These are phyloP conservation scores for Trichoderma koningii DNA, from an alignment of 2,329 filamentous ascomycete genomes.

Conservation along the genomic window DNA sequence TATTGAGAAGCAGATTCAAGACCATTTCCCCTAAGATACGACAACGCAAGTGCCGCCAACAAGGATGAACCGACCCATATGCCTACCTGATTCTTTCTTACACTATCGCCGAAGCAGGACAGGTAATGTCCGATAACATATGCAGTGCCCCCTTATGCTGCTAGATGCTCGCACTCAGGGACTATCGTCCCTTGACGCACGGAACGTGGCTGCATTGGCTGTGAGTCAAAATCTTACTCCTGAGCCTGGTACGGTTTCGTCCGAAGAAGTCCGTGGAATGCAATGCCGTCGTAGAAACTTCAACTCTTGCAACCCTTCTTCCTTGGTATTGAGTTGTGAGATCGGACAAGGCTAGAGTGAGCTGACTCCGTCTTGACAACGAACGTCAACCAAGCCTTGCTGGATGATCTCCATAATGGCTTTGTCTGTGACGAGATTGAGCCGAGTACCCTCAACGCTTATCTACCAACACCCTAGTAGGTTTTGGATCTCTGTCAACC, in stretches of 20 bases:
- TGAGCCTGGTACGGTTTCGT: neutral
- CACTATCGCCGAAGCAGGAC: neutral
- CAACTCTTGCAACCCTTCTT: too few species aligned
- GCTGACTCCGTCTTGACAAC: neutral
- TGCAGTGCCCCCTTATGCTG: neutral
- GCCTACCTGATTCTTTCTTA: neutral
- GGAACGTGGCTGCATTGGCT: neutral
- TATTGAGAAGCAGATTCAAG: neutral
- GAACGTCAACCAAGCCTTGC: too few species aligned
- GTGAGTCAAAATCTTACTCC: neutral
- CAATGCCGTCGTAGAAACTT: too few species aligned
- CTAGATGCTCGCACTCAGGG: too few species aligned
- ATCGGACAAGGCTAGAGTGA: neutral
- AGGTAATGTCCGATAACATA: neutral
- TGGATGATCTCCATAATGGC: too few species aligned
- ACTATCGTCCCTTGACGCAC: too few species aligned
- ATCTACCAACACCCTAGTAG: too few species aligned
- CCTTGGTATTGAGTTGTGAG: neutral
- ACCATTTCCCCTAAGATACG: neutral
- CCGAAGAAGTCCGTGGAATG: neutral
- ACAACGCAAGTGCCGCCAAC: neutral
- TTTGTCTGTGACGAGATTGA: too few species aligned
- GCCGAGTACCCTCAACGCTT: too few species aligned
- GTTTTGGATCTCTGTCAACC: too few species aligned
- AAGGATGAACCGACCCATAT: too few species aligned